Base-by-base conservation (phyloP, 78 protist genomes). In the Dictyostelium purpureum region DNA sequence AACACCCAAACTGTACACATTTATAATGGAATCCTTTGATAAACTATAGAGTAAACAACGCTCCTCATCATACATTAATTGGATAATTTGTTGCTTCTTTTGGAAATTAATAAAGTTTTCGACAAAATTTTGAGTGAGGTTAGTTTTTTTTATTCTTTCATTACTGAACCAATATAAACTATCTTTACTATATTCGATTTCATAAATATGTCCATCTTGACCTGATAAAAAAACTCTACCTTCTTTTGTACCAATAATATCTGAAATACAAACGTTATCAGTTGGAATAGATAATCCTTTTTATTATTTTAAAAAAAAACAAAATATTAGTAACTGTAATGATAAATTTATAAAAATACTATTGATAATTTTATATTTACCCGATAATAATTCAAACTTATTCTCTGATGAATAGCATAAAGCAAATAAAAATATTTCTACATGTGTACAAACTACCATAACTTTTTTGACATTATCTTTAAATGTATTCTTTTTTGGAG, bases 171-270 rank as follows among this genome's bases (percentile, higher is more conserved):
- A 88, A 9, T 51, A 65, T 43, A 47, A 42, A 65, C 21, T 21
- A 49, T 77, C 80, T 31, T 56, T 75, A 56, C 80, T 52, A 24
- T 90, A 90, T 16, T 52, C 83, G 16, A 90, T 69, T 47, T 90
- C 94, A 56, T 90, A 90, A 16, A 90, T 24, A 71, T 90, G 38
- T 19, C 94, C 94, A 38, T 90, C 94, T 40, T 79, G 81, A 47
- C 94, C 94, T 26, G 89, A 63, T 16, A 79, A 37, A 40, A 79
- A 90, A 18, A 90, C 79, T 79, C 94, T 90, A 40, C 94, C 94
- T 16, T 90, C 89, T 43, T 79, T 77, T 18, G 94, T 90, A 11
- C 94, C 94, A 42, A 90, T 80, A 18, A 90, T 90, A 54, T 78
- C 88, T 14, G 79, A 79, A 19, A 90, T 90, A 43, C 31, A 43